Conservation (phyloP, 177 flowering plant genomes). For the Vitis hybrid region DNA sequence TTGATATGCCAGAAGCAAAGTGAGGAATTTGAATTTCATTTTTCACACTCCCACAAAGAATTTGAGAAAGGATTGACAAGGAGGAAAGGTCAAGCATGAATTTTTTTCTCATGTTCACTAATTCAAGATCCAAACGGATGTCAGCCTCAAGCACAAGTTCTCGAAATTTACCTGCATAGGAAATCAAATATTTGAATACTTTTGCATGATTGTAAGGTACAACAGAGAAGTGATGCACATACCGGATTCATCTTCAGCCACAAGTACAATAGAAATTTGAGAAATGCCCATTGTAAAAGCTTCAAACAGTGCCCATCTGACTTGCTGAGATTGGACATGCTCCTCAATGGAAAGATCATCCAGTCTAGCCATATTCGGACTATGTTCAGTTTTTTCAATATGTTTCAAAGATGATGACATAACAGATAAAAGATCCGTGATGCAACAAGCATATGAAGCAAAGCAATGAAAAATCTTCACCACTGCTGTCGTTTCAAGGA, state of each 20-base stretch:
- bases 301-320: constrained; percentile 31
- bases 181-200: constrained; percentile 3
- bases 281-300: constrained; percentile 40
- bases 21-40: constrained; percentile 39
- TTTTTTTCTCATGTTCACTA: constrained; percentile 35
- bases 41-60: constrained; percentile 23
- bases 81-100: constrained; percentile 44
- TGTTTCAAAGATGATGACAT: constrained; percentile 23
- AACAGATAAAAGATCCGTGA: constrained; percentile 23
- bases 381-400: constrained; percentile 23
- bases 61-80: constrained; percentile 53
- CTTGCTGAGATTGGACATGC: constrained; percentile 13
- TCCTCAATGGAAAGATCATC: constrained; percentile 18
- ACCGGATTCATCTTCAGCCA: constrained; percentile 60
- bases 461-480: constrained; percentile 35
- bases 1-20: constrained; percentile 34
- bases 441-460: constrained; percentile 31
- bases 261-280: constrained; percentile 48
- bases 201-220: background rate
- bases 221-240: constrained; percentile 19
- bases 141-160: constrained; percentile 59
- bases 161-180: constrained; percentile 52
- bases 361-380: constrained; percentile 10
- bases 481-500: constrained; percentile 61
- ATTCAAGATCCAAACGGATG: constrained; percentile 35